Evolutionary conservation across 257 asterid genomes (phyloP).

Genomic region (Penstemon eatonii): DNA sequence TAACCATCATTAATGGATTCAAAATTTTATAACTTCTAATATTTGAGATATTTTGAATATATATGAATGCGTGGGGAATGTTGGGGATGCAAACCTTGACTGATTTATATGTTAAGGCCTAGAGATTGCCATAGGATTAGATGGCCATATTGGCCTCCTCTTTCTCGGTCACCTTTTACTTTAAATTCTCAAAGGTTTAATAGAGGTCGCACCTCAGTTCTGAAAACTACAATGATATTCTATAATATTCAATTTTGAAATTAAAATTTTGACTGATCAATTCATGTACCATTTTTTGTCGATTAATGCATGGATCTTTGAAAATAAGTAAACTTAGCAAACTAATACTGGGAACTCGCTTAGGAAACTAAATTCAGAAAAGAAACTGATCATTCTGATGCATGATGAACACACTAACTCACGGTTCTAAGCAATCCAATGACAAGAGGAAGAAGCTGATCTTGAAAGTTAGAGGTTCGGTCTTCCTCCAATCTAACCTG

Average conservation of each 20-base stretch:
- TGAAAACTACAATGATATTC: conserved; percentile 5
- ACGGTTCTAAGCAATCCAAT: conserved; percentile 98
- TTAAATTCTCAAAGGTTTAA: neutral
- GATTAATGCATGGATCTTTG: neutral
- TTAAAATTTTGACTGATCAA: neutral
- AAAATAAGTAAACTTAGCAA: conserved; percentile 16
- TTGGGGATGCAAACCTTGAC: conserved; percentile 4
- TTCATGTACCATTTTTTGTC: conserved; percentile 13
- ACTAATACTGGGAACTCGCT: conserved; percentile 11
- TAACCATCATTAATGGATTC: too few species aligned
- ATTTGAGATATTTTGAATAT: neutral
- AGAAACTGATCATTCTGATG: conserved; percentile 19
- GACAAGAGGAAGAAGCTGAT: conserved; percentile 86
- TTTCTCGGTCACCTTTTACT: neutral
- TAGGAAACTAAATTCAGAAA: conserved; percentile 20
- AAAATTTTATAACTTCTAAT: neutral
- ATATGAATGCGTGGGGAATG: neutral
- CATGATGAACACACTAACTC: conserved; percentile 37
- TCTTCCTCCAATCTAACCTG: conserved; percentile 88
- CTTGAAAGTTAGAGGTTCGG: conserved; percentile 65
- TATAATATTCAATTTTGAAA: conserved; percentile 12
- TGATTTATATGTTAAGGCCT: neutral
- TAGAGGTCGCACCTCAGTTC: neutral
- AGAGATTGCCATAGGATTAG: neutral
- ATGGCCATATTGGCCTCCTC: neutral